A percentile compares a stretch with the other conserved stretches of the same genome.
These are phyloP conservation scores for Lyophyllum semitale DNA, from an alignment of 768 basidiomycete species.

Conservation along the genomic window DNA sequence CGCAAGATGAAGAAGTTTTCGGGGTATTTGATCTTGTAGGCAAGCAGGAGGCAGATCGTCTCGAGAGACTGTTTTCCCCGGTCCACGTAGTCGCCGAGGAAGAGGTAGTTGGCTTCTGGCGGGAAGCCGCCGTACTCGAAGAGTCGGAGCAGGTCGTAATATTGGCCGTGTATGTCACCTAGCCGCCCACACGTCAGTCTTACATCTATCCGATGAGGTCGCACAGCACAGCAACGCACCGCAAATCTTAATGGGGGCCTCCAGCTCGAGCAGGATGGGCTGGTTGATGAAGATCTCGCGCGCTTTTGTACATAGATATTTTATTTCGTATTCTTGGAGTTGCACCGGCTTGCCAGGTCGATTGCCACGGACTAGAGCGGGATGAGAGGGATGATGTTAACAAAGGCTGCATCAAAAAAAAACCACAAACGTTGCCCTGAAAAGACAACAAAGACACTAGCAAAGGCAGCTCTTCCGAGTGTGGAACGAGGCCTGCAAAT, in stretches of 20 bases:
- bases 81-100: slow-evolving; percentile 99
- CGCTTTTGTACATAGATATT: slow-evolving; percentile 97
- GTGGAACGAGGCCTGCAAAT: neutral
- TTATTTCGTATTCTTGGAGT: slow-evolving; percentile 98
- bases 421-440: slow-evolving; percentile 6
- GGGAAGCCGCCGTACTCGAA: slow-evolving; percentile 99
- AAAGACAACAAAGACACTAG: neutral
- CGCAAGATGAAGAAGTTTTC: slow-evolving; percentile 99
- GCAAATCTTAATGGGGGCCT: slow-evolving; percentile 99
- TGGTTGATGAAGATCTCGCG: slow-evolving; percentile 99
- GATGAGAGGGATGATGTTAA: slow-evolving; percentile 22
- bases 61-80: slow-evolving; percentile 98
- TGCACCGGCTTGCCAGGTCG: slow-evolving; percentile 98
- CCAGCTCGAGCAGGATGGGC: slow-evolving; percentile 95
- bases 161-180: slow-evolving; percentile 99
- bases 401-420: slow-evolving; percentile 3
- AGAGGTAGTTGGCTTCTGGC: slow-evolving; percentile 99
- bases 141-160: slow-evolving; percentile 95
- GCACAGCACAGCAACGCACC: slow-evolving; percentile 56
- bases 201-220: slow-evolving; percentile 22
- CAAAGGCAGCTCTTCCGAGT: neutral
- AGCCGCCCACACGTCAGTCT: slow-evolving; percentile 16
- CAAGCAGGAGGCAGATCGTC: slow-evolving; percentile 98
- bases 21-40: slow-evolving; percentile 99
- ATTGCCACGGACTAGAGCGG: slow-evolving; percentile 86